Evolutionary conservation across 306 rosid genomes (phyloP).

Genomic region (Gleditsia sinensis): DNA sequence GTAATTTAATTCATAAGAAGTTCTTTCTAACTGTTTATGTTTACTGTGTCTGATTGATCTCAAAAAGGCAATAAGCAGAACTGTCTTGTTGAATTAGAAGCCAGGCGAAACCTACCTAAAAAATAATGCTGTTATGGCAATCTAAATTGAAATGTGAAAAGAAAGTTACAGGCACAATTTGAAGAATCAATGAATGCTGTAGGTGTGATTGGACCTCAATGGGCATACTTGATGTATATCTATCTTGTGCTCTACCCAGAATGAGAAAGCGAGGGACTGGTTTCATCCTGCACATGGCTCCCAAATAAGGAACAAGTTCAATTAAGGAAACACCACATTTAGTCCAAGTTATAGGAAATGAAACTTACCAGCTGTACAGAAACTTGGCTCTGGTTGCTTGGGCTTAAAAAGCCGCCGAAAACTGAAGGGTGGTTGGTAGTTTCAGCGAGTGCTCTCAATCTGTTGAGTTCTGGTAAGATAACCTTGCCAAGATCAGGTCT

Average conservation of each 20-base stretch:
- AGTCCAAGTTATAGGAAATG: too few relatives aligned
- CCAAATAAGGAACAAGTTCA: too few relatives aligned
- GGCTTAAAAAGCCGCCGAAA: slow-evolving; percentile 2
- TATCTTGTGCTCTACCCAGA: slow-evolving; percentile 36
- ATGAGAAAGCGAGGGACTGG: slow-evolving; percentile 12
- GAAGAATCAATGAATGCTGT: too few relatives aligned
- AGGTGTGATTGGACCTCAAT: too few relatives aligned
- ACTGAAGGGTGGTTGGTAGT: slow-evolving; percentile 23
- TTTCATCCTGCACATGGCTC: slow-evolving; percentile 48
- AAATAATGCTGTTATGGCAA: slow-evolving; percentile 9
- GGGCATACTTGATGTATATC: slow-evolving; percentile 29
- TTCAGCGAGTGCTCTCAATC: slow-evolving; percentile 65
- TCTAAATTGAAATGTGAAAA: neutral
- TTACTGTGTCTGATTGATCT: too few relatives aligned
- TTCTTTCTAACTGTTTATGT: too few relatives aligned
- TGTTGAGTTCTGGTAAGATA: slow-evolving; percentile 71
- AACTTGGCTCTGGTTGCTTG: slow-evolving; percentile 48
- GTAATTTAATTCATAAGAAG: too few relatives aligned
- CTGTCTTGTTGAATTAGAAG: neutral
- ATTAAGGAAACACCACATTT: too few relatives aligned
- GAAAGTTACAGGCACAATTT: neutral
- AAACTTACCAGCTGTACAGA: slow-evolving; percentile 62
- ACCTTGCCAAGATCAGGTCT: slow-evolving; percentile 80
- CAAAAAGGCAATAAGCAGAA: neutral
- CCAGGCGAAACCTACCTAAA: neutral